A percentile compares a stretch with the other conserved stretches of the same genome.
Evolutionary conservation across 257 asterid genomes (phyloP).

Genomic region (Penstemon davidsonii): DNA sequence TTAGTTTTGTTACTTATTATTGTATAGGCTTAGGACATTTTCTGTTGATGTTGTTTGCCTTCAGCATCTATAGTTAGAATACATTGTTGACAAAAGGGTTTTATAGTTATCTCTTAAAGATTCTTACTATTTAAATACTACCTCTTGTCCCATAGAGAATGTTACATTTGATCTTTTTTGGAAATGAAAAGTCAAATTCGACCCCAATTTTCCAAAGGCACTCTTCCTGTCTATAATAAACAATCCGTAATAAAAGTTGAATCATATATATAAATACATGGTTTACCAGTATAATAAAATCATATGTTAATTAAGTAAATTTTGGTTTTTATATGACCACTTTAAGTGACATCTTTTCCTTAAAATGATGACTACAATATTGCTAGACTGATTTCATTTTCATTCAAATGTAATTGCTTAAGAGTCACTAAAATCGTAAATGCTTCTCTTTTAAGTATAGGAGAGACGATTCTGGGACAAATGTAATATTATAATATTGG

Average conservation of each 20-base stretch:
- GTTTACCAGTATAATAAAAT: not conserved
- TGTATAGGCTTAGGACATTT: constrained; percentile 13
- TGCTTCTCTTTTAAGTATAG: not conserved
- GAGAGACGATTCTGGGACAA: not conserved
- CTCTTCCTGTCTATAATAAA: not conserved
- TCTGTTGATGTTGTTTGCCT: constrained; percentile 15
- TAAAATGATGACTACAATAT: not conserved
- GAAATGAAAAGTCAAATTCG: not conserved
- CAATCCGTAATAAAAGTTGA: not conserved
- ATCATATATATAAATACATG: too few relatives aligned
- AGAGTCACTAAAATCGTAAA: not conserved
- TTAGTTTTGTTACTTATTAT: constrained; percentile 14
- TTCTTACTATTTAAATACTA: not conserved
- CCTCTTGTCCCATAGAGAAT: not conserved
- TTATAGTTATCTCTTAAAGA: constrained; percentile 19
- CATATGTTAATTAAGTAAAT: not conserved
- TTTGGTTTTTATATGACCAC: not conserved
- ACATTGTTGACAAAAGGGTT: not conserved
- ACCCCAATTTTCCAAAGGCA: not conserved
- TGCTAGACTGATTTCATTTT: not conserved
- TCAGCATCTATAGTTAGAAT: constrained; percentile 17
- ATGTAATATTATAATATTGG: not conserved
- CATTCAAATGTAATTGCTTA: not conserved
- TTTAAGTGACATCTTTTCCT: not conserved
- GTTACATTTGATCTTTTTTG: not conserved